These are phyloP conservation scores for Davidsoniella eucalypti DNA, from an alignment of 2,329 filamentous ascomycete species.

Conservation along the genomic window DNA sequence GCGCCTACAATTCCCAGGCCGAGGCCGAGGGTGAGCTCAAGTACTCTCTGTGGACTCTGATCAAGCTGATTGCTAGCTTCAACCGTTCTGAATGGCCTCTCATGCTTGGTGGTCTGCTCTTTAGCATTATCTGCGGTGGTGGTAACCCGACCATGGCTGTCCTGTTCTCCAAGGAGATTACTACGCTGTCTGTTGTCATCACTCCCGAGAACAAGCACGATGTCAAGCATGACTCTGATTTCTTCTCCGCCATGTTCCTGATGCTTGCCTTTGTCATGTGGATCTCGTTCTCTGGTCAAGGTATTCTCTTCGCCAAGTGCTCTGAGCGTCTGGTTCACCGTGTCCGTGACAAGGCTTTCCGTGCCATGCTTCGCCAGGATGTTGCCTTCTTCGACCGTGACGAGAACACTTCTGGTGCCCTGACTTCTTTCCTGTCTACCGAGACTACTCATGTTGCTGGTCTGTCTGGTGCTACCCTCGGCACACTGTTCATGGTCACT, in stretches of 20 bases:
- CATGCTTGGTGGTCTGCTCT: slow-evolving; percentile 59
- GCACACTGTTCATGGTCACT: slow-evolving; percentile 63
- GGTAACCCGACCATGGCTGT: slow-evolving; percentile 60
- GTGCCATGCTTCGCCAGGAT: slow-evolving; percentile 79
- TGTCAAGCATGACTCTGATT: slow-evolving; percentile 56
- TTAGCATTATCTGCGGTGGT: slow-evolving; percentile 60
- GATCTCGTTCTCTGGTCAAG: slow-evolving; percentile 50
- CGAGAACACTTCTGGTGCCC: slow-evolving; percentile 72
- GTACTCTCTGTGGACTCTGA: slow-evolving; percentile 58
- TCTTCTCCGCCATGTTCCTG: slow-evolving; percentile 80
- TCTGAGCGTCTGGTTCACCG: slow-evolving; percentile 76
- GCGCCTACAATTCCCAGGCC: slow-evolving; percentile 30
- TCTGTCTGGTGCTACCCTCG: slow-evolving; percentile 72
- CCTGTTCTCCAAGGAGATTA: slow-evolving; percentile 81
- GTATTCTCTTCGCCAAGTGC: slow-evolving; percentile 63
- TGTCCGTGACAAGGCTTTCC: slow-evolving; percentile 68
- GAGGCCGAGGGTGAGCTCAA: slow-evolving; percentile 25
- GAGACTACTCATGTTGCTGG: slow-evolving; percentile 82
- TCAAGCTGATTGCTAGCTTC: slow-evolving; percentile 66
- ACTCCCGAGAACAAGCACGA: slow-evolving; percentile 32
- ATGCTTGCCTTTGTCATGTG: slow-evolving; percentile 66
- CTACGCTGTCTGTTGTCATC: slow-evolving; percentile 41
- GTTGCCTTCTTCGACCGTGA: slow-evolving; percentile 82
- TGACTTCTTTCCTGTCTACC: slow-evolving; percentile 78
- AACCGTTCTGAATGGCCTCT: slow-evolving; percentile 55